phyloP scores from a whole-genome alignment of 2,329 filamentous ascomycete species.

The Lasiodiplodia sp. region DNA sequence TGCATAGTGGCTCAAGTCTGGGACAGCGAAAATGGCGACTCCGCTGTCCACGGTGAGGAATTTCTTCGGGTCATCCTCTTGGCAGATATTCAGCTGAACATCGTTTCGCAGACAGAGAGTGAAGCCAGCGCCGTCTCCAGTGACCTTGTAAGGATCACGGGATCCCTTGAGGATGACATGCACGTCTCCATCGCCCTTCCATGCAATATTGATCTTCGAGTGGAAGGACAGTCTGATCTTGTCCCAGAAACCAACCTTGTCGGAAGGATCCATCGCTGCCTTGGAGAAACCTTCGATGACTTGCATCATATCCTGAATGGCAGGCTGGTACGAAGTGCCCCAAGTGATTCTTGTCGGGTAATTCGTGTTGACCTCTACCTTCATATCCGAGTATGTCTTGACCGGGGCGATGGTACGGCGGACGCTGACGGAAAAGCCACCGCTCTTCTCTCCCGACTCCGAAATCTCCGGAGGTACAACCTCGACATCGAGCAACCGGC shows the following conservation, averaged over 20 bases:
- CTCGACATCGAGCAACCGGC: constrained; percentile 79
- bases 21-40: constrained; percentile 92
- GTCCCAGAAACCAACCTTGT: constrained; percentile 97
- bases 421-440: constrained; percentile 83
- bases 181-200: constrained; percentile 95
- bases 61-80: constrained; percentile 84
- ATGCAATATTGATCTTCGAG: constrained; percentile 84
- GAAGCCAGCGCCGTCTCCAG: constrained; percentile 90
- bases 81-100: constrained; percentile 84
- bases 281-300: constrained; percentile 98
- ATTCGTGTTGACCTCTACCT: constrained; percentile 89
- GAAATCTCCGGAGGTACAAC: constrained; percentile 76
- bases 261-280: constrained; percentile 89
- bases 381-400: constrained; percentile 94
- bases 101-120: constrained; percentile 99
- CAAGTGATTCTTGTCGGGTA: constrained; percentile 93
- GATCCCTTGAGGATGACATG: constrained; percentile 90
- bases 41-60: constrained; percentile 97
- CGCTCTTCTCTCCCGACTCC: constrained; percentile 62
- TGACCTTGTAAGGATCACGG: constrained; percentile 91
- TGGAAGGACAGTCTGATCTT: constrained; percentile 96
- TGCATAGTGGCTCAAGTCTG: constrained; percentile 89
- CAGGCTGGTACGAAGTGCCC: constrained; percentile 97
- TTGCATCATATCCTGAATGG: constrained; percentile 99
- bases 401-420: constrained; percentile 91